A percentile compares a stretch with the other conserved stretches of the same genome.
Conservation (phyloP, 306 rosid species). For the Lablab purpureus region DNA sequence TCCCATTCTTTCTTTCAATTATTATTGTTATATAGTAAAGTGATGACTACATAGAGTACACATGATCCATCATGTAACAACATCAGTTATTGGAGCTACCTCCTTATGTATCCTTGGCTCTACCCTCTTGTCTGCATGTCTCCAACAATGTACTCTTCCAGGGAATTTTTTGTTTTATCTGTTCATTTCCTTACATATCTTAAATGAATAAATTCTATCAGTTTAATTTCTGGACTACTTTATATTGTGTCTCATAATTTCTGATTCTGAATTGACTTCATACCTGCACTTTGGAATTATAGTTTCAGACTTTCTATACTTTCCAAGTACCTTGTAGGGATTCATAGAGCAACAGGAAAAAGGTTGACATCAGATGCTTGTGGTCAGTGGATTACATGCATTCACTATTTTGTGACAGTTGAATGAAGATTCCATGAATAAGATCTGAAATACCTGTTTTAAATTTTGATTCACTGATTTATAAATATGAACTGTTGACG, state of each 20-base stretch:
- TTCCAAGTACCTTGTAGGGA: background rate
- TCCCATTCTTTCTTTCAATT: background rate
- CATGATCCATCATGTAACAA: background rate
- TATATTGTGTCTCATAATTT: slow-evolving; percentile 11
- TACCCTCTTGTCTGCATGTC: slow-evolving; percentile 23
- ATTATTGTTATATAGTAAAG: background rate
- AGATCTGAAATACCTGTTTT: background rate
- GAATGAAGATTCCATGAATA: background rate
- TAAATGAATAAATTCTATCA: background rate
- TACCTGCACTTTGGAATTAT: background rate
- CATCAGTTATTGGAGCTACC: background rate
- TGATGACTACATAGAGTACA: background rate
- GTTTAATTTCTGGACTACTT: background rate
- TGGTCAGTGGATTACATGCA: background rate
- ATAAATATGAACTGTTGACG: background rate
- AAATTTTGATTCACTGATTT: background rate
- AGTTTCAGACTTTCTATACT: background rate
- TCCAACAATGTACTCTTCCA: slow-evolving; percentile 3
- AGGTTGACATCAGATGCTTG: background rate
- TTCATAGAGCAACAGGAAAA: background rate
- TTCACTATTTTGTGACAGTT: background rate
- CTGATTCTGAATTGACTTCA: background rate
- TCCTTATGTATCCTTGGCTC: background rate
- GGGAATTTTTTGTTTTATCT: background rate
- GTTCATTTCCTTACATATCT: slow-evolving; percentile 7